Evolutionary conservation across 805 yeast genomes (phyloP).

Genomic region (Martiniozyma abietophila): DNA sequence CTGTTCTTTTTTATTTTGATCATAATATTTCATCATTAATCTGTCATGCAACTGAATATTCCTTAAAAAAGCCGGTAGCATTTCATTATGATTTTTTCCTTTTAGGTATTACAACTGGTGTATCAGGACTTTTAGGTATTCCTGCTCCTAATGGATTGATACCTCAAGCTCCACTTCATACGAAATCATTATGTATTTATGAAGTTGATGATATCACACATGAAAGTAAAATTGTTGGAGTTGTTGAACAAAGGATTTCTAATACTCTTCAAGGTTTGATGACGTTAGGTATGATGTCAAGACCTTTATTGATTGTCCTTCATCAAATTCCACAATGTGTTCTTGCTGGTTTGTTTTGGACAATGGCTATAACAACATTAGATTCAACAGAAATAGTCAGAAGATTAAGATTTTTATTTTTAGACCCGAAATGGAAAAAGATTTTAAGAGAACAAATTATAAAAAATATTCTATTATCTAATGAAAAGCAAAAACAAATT

Average conservation of each 20-base stretch:
- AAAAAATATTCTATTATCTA: background rate
- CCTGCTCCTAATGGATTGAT: slow-evolving; percentile 96
- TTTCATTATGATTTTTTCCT: slow-evolving; percentile 90
- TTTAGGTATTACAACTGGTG: slow-evolving; percentile 77
- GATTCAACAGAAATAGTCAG: slow-evolving; percentile 55
- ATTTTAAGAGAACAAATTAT: slow-evolving; percentile 4
- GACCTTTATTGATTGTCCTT: slow-evolving; percentile 74
- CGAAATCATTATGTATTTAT: slow-evolving; percentile 61
- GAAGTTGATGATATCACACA: slow-evolving; percentile 29
- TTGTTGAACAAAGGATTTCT: slow-evolving; percentile 85
- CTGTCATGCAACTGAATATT: slow-evolving; percentile 79
- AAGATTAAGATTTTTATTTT: slow-evolving; percentile 51
- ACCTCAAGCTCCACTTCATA: slow-evolving; percentile 95
- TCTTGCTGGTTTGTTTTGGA: slow-evolving; percentile 82
- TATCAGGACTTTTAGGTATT: slow-evolving; percentile 79
- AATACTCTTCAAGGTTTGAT: slow-evolving; percentile 79
- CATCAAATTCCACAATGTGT: slow-evolving; percentile 90
- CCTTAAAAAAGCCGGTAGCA: slow-evolving; percentile 74
- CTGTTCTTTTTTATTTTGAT: slow-evolving; percentile 84
- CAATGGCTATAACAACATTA: slow-evolving; percentile 83
- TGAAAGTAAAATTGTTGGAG: slow-evolving; percentile 32
- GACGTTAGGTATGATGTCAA: slow-evolving; percentile 79
- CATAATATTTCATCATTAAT: slow-evolving; percentile 91
- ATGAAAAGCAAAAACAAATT: too few species aligned
- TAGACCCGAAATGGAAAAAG: slow-evolving; percentile 38